phyloP scores from a whole-genome alignment of 2,329 filamentous ascomycete genomes.

The Boeremia exigua region DNA sequence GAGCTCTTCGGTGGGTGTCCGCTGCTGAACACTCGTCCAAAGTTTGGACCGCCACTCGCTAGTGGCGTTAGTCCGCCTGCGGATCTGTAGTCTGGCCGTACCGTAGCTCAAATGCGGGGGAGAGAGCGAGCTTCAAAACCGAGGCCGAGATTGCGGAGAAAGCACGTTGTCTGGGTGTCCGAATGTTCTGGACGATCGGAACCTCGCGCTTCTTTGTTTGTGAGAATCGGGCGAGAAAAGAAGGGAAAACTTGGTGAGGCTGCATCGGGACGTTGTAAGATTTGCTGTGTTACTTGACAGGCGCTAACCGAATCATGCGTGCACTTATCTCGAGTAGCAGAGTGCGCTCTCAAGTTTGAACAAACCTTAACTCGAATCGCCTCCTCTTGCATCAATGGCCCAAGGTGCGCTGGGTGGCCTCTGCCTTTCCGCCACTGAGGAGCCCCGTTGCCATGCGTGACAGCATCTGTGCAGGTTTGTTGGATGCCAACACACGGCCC shows the following conservation, averaged over 20 bases:
- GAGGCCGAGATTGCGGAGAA: conserved; percentile 10
- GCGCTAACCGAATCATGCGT: conserved; percentile 13
- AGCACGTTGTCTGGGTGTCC: not conserved
- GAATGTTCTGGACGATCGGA: not conserved
- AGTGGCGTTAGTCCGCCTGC: conserved; percentile 6
- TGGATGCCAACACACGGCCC: no score
- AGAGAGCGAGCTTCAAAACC: not conserved
- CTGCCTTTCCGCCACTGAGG: not conserved
- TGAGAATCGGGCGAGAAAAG: not conserved
- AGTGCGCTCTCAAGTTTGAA: not conserved
- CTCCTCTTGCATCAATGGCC: not conserved
- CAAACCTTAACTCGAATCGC: not conserved
- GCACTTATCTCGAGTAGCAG: no score
- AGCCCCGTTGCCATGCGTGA: not conserved
- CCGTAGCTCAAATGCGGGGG: conserved; percentile 14
- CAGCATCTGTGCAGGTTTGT: not conserved
- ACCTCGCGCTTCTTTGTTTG: conserved; percentile 2
- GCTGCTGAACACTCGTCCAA: not conserved
- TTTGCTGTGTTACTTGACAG: conserved; percentile 8
- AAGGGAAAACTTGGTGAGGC: conserved; percentile 2
- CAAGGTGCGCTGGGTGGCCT: not conserved
- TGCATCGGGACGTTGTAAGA: conserved; percentile 7
- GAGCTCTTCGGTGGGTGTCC: conserved; percentile 1
- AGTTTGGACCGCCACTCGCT: not conserved
- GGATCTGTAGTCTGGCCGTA: conserved; percentile 9